phyloP scores from a whole-genome alignment of 2,329 filamentous ascomycete genomes.

The Colletotrichum cordylinicola region DNA sequence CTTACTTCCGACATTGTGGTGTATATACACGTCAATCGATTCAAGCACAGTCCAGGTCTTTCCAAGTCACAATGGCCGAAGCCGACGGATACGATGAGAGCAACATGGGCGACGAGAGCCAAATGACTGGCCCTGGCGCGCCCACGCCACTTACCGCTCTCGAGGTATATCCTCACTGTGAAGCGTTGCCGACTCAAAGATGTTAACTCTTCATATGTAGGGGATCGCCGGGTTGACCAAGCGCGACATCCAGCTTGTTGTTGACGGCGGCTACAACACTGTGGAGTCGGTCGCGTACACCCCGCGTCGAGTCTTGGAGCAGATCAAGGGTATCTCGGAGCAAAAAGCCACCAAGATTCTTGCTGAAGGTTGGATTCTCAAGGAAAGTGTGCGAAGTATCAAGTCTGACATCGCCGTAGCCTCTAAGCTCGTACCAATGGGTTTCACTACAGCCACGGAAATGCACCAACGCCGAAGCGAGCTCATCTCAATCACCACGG shows the following conservation, averaged over 20 bases:
- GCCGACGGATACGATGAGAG: conserved; percentile 72
- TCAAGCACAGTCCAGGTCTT: neutral
- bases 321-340: conserved; percentile 98
- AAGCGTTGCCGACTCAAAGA: neutral
- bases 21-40: neutral
- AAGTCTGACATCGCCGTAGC: conserved; percentile 54
- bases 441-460: conserved; percentile 97
- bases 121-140: conserved; percentile 84
- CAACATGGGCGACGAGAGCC: conserved; percentile 70
- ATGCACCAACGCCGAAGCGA: conserved; percentile 98
- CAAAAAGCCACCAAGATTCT: conserved; percentile 94
- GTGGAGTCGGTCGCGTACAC: conserved; percentile 96
- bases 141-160: conserved; percentile 86
- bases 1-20: neutral
- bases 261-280: conserved; percentile 93
- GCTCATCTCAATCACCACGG: conserved; percentile 96
- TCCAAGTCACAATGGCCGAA: conserved; percentile 44
- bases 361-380: conserved; percentile 71
- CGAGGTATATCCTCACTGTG: conserved; percentile 65
- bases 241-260: conserved; percentile 89
- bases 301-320: conserved; percentile 81
- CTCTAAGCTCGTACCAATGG: conserved; percentile 96
- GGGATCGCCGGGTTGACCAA: conserved; percentile 90
- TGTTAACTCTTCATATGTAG: conserved; percentile 47
- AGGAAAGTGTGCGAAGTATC: conserved; percentile 9